Percentiles rank a stretch among this genome's conserved stretches.
Evolutionary conservation across 148 eudicot genomes (phyloP).

Genomic region (Cornus suecica): DNA sequence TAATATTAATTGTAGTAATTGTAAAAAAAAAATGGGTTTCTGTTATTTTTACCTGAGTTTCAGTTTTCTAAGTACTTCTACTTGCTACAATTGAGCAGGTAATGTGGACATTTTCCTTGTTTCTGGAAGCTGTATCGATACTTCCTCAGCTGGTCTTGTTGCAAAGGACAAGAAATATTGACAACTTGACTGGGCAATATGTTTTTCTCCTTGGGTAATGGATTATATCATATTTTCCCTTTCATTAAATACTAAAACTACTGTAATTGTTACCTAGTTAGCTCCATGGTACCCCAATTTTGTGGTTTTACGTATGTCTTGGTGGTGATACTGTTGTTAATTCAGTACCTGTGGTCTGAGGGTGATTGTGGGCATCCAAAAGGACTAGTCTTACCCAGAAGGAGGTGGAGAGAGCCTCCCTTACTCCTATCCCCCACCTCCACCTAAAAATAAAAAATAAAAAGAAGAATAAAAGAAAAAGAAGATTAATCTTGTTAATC

Average conservation of each 20-base stretch:
- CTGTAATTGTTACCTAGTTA: too few species aligned
- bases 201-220: slow-evolving; percentile 77
- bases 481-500: background rate
- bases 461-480: too few species aligned
- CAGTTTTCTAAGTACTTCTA: slow-evolving; percentile 10
- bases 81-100: slow-evolving; percentile 46
- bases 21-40: background rate
- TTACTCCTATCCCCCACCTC: too few species aligned
- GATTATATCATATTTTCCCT: slow-evolving; percentile 7
- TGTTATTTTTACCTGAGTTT: background rate
- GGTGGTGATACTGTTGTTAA: too few species aligned
- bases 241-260: too few species aligned
- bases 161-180: slow-evolving; percentile 96
- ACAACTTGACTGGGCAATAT: slow-evolving; percentile 90
- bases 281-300: too few species aligned
- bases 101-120: slow-evolving; percentile 95
- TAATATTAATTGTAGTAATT: background rate
- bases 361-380: too few species aligned
- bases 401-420: too few species aligned
- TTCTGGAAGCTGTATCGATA: slow-evolving; percentile 93
- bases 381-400: too few species aligned
- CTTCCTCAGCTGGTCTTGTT: slow-evolving; percentile 94
- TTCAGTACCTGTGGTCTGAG: too few species aligned
- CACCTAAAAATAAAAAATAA: too few species aligned
- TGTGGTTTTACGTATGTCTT: too few species aligned